Base-by-base conservation (phyloP, 306 rosid genomes). In the Vachellia collinsii region DNA sequence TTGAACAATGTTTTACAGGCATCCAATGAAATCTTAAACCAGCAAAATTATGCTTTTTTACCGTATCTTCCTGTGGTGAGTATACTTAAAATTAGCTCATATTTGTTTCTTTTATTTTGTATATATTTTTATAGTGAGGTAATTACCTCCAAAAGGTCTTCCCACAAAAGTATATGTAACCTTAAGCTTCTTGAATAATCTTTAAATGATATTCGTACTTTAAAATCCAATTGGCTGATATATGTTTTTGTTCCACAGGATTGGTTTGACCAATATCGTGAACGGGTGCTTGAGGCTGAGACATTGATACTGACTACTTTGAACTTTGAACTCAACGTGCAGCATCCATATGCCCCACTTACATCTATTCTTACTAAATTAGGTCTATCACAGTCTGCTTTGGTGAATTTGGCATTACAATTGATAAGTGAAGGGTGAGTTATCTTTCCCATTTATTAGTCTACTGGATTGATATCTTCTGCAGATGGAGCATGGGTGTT, bases 391-490 rank as follows among this genome's bases (percentile, higher is more conserved):
- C 89, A 88, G 66, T 72, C 91, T 9, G 81, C 81, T 80, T 83
- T 92, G 92, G 90, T 88, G 89, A 89, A 77, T 87, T 88, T 92
- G 86, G 93, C 97, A 42, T 83, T 92, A 75, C 89, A 86, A 88
- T 84, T 92, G 87, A 85, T 92, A 84, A 92, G 95, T 79, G 94
- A 92, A 88, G 97, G 97, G 97, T 92, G 87, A 89, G 93, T 81
- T 53, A 48, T 83, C 63, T 5, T 75, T 70, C 66, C 37, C 62
- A 54, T 42, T 67, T 80, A 47, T 53, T 51, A n/a, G 48, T 77
- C 41, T 39, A 53, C 70, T 69, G 23, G 46, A 64, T 36, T 34
- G 65, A 42, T 20, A 42, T 37, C 66, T 36, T 70, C 64, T 41
- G 62, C 80, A 46, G 50, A 42, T 47, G 81, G 65, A 50, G 37